Percentiles rank a stretch among this genome's conserved stretches.
These are phyloP conservation scores for Hypocrella siamensis DNA, from an alignment of 2,329 filamentous ascomycete species.

Conservation along the genomic window DNA sequence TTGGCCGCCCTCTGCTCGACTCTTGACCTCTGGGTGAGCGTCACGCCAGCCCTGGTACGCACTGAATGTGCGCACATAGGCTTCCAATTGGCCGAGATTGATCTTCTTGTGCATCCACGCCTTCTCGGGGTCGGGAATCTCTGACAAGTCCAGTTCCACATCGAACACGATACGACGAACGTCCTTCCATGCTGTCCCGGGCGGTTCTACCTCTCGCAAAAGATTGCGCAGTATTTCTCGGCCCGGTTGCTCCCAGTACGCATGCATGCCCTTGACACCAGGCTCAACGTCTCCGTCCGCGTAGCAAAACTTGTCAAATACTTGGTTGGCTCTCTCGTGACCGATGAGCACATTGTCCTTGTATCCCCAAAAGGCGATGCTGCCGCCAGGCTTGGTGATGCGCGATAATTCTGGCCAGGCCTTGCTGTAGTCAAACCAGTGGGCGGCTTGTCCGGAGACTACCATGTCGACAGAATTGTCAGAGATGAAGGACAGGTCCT, in stretches of 20 bases:
- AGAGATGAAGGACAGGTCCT: conserved; percentile 33
- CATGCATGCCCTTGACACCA: conserved; percentile 33
- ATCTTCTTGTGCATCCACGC: conserved; percentile 37
- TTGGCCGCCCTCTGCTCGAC: conserved; percentile 34
- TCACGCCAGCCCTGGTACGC: conserved; percentile 42
- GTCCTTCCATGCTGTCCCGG: conserved; percentile 32
- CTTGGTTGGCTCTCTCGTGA: conserved; percentile 30
- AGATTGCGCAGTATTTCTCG: conserved; percentile 36
- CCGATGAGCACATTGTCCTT: conserved; percentile 46
- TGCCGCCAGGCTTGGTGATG: conserved; percentile 37
- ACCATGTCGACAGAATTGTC: conserved; percentile 35
- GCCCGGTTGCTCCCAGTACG: conserved; percentile 47
- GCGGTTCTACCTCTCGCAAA: conserved; percentile 34
- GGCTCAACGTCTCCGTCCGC: conserved; percentile 26
- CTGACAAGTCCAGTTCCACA: conserved; percentile 26
- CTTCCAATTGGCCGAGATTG: conserved; percentile 41
- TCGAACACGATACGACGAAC: conserved; percentile 41
- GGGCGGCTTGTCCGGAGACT: conserved; percentile 40
- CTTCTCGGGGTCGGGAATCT: conserved; percentile 14
- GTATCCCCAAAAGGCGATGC: conserved; percentile 51
- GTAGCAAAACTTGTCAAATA: conserved; percentile 42
- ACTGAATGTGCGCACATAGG: conserved; percentile 47
- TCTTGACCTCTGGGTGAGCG: conserved; percentile 32
- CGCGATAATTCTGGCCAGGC: conserved; percentile 40
- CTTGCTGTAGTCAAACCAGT: conserved; percentile 47